phyloP scores from a whole-genome alignment of 495 filamentous ascomycete species.

The Xylaria curta region DNA sequence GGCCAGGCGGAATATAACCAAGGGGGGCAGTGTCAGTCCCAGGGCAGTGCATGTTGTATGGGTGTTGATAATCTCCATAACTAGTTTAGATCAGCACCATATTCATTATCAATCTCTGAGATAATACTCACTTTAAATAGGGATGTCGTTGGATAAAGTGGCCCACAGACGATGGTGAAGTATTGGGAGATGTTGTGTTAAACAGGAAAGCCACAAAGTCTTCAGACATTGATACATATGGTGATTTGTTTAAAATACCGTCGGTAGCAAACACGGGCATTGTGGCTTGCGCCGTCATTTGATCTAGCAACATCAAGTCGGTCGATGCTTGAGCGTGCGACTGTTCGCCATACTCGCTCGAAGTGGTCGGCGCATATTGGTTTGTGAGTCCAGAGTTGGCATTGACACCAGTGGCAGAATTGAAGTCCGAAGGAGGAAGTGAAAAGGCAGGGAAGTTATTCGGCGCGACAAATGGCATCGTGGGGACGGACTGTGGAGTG shows the following conservation, averaged over 20 bases:
- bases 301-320: conserved; percentile 67
- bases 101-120: background rate
- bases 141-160: conserved; percentile 54
- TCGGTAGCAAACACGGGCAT: conserved; percentile 87
- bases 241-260: conserved; percentile 77
- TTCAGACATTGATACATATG: conserved; percentile 83
- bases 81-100: conserved; percentile 34
- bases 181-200: conserved; percentile 62
- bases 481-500: conserved; percentile 50
- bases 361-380: conserved; percentile 46
- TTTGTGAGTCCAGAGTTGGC: conserved; percentile 40
- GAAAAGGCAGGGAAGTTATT: conserved; percentile 62
- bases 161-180: conserved; percentile 47
- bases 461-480: conserved; percentile 54
- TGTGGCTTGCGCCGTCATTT: conserved; percentile 68
- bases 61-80: conserved; percentile 58
- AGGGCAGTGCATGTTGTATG: conserved; percentile 56
- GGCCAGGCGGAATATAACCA: conserved; percentile 67
- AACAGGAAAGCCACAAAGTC: conserved; percentile 94
- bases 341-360: conserved; percentile 52
- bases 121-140: conserved; percentile 54
- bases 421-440: conserved; percentile 61
- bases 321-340: conserved; percentile 53
- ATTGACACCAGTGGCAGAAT: conserved; percentile 41
- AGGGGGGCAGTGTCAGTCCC: conserved; percentile 52